Conservation (phyloP, 73 alveolate genomes). For the Paramecium tetraurelia region DNA sequence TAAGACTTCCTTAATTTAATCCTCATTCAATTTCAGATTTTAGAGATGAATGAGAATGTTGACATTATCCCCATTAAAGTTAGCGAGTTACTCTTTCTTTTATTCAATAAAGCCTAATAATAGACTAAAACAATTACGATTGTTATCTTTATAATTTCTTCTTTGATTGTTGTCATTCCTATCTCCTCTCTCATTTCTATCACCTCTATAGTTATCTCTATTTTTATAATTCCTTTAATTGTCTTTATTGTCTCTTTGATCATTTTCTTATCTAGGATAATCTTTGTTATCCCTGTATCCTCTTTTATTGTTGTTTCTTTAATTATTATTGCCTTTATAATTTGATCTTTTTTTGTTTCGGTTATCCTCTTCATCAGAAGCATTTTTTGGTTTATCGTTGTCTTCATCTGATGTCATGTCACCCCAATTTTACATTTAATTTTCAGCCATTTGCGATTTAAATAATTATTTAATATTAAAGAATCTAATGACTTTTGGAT, state of each 20-base stretch:
- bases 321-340: neutral
- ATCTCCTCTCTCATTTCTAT: neutral
- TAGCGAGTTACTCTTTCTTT: neutral
- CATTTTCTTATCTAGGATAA: neutral
- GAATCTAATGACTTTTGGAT: slow-evolving; percentile 9
- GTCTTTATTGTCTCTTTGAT: neutral
- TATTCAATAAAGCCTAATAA: neutral
- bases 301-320: neutral
- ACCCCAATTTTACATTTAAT: neutral
- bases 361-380: neutral
- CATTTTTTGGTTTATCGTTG: neutral
- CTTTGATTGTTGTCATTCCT: slow-evolving; percentile 9
- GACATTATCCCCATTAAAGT: neutral
- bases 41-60: neutral
- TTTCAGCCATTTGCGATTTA: neutral
- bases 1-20: neutral
- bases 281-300: slow-evolving; percentile 9
- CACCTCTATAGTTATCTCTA: neutral
- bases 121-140: neutral
- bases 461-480: neutral
- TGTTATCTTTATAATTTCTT: neutral
- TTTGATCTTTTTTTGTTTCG: neutral
- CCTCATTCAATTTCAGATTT: neutral
- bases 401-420: neutral
- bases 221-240: neutral